Evolutionary conservation across 2,329 filamentous ascomycete species (phyloP), one percentile per base, ranked within the genome.

Genomic region (Colletotrichum eleusines): DNA sequence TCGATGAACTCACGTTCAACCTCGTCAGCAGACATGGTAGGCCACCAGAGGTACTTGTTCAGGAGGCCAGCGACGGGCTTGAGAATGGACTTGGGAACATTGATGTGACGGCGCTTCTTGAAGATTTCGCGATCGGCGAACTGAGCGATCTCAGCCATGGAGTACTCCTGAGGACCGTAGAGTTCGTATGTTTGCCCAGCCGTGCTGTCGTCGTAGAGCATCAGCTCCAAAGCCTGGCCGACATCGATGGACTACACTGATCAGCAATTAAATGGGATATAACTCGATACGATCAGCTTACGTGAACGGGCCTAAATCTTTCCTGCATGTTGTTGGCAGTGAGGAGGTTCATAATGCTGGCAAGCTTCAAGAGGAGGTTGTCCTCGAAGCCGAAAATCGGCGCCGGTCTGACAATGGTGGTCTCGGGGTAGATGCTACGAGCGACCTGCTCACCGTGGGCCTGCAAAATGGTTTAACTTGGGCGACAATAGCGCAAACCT

Each of bases 361-460:
- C 96, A 63, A 98, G 90, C 79, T 90, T 93, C 81, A 97, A 90
- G 46, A 99, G 90, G 54, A 99, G 89, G 77, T 92, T 92, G 83
- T 99, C 96, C 83, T 99, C 96, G 78, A 94, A 97, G 44, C 96
- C 96, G 79, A 97, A 99, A 81, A 97, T 89, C 63, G 95, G 96
- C 16, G 95, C 93, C 54, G 96, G 96, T 74, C 96, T 91, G 74
- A 99, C 96, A 76, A 99, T 94, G 55, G 96, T 99, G 23, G 96
- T 97, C 84, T 99, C 96, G 33, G 96, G 96, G 85, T 94, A 99
- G 79, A 98, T 95, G 76, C 88, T 90, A 73, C 95, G 91, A 55
- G 91, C 96, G 59, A 97, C 89, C 79, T 92, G 86, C 84, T 99
- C 96, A 75, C 93, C 93, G 78, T 87, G 89, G 71, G 87, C 95